phyloP scores from a whole-genome alignment of 441 rosid genomes.

The Syzygium syzygioides region DNA sequence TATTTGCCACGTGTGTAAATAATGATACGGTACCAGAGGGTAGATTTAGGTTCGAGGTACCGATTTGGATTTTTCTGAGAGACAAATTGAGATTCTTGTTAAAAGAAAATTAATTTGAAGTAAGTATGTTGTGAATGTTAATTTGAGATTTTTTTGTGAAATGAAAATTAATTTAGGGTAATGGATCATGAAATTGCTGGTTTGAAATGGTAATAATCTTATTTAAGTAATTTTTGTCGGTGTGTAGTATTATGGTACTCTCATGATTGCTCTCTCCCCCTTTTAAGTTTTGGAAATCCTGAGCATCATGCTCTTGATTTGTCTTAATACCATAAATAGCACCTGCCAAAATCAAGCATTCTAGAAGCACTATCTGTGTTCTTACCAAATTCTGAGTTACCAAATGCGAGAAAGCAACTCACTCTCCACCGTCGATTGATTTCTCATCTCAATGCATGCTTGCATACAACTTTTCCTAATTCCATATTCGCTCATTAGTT shows the following conservation, averaged over 20 bases:
- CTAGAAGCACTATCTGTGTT: background rate
- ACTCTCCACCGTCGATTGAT: background rate
- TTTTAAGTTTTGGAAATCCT: background rate
- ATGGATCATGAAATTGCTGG: background rate
- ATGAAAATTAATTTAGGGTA: background rate
- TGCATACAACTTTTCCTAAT: background rate
- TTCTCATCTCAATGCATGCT: background rate
- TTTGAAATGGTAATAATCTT: background rate
- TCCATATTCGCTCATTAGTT: background rate
- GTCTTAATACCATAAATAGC: background rate
- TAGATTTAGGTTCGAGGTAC: background rate
- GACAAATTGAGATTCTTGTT: background rate
- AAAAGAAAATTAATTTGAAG: background rate
- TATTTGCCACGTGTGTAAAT: background rate
- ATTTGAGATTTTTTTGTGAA: background rate
- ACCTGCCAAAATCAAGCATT: background rate
- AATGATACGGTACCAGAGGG: background rate
- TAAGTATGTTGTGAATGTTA: background rate
- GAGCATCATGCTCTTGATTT: background rate
- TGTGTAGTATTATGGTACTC: background rate
- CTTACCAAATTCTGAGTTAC: background rate
- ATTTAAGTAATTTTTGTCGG: background rate
- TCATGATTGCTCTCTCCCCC: background rate
- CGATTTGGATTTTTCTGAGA: background rate
- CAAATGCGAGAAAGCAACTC: background rate